These are phyloP conservation scores for Benincasa hispida DNA, from an alignment of 306 rosid species.

Conservation along the genomic window DNA sequence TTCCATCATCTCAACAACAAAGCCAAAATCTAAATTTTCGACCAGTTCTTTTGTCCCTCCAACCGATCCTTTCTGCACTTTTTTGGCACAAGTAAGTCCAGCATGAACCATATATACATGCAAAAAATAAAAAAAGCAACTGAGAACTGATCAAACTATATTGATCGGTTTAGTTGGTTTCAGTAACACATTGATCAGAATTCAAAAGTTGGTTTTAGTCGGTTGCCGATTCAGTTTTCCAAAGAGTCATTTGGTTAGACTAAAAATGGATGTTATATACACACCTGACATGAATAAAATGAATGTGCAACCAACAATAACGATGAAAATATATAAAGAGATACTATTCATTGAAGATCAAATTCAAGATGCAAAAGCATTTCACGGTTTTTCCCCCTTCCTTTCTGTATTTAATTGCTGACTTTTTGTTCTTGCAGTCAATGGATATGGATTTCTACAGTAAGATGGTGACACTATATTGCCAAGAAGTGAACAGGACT, in stretches of 20 bases:
- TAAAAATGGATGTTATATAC: not conserved
- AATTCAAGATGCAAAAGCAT: not conserved
- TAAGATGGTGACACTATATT: conserved; percentile 32
- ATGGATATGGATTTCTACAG: conserved; percentile 31
- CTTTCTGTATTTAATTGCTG: not conserved
- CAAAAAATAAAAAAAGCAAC: not conserved
- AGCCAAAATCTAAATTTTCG: conserved; percentile 15
- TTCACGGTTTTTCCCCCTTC: not conserved
- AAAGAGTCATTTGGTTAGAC: not conserved
- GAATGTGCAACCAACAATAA: not conserved
- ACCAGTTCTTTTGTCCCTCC: conserved; percentile 14
- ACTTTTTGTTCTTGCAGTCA: conserved; percentile 20
- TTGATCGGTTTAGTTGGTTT: not conserved
- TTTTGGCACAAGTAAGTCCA: conserved; percentile 26
- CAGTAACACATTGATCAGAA: not conserved
- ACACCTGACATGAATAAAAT: not conserved
- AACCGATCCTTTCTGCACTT: conserved; percentile 19
- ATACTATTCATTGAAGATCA: not conserved
- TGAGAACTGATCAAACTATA: not conserved
- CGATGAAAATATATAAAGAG: not conserved
- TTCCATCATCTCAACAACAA: conserved; percentile 16
- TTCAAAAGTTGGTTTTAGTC: not conserved
- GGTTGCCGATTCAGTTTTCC: not conserved
- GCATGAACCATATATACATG: not conserved
- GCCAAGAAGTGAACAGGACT: conserved; percentile 25